Evolutionary conservation across 768 basidiomycete genomes (phyloP).

Genomic region (Tubosaeta brunneosetosa): DNA sequence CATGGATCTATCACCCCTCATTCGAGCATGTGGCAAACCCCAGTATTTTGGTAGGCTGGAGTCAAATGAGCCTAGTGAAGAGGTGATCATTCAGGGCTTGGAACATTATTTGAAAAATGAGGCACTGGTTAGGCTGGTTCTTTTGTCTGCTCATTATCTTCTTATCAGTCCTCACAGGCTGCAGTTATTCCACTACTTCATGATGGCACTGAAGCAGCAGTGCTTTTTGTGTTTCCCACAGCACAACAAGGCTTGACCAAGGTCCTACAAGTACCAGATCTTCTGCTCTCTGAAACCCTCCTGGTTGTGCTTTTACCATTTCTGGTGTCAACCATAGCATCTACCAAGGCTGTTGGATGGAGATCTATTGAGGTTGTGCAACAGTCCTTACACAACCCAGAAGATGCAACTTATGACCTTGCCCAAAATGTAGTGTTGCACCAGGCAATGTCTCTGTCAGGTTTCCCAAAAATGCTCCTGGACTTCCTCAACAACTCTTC

Average conservation of each 20-base stretch:
- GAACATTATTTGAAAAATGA: conserved; percentile 43
- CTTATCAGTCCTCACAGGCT: conserved; percentile 34
- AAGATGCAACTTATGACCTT: not conserved
- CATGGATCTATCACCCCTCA: conserved; percentile 42
- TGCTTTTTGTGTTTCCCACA: conserved; percentile 53
- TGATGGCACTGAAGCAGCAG: conserved; percentile 45
- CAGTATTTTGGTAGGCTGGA: conserved; percentile 53
- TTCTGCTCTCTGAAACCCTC: conserved; percentile 15
- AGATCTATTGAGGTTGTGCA: conserved; percentile 10
- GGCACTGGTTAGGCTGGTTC: conserved; percentile 38
- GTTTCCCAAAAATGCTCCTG: conserved; percentile 45
- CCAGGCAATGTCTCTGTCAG: conserved; percentile 32
- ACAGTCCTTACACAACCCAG: not conserved
- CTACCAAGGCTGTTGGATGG: conserved; percentile 12
- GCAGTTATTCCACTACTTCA: conserved; percentile 44
- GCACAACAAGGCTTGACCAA: conserved; percentile 31
- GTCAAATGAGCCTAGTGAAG: conserved; percentile 38
- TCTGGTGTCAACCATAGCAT: conserved; percentile 13
- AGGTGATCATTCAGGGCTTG: conserved; percentile 37
- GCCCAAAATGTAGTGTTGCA: conserved; percentile 13
- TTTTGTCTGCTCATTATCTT: not conserved
- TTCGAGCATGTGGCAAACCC: conserved; percentile 45
- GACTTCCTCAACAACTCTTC: conserved; percentile 39
- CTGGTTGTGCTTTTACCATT: conserved; percentile 27
- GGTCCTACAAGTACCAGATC: conserved; percentile 40